A percentile compares a stretch with the other conserved stretches of the same genome.
Evolutionary conservation across 441 rosid genomes (phyloP).

Genomic region (Pelargonium fulgidum): DNA sequence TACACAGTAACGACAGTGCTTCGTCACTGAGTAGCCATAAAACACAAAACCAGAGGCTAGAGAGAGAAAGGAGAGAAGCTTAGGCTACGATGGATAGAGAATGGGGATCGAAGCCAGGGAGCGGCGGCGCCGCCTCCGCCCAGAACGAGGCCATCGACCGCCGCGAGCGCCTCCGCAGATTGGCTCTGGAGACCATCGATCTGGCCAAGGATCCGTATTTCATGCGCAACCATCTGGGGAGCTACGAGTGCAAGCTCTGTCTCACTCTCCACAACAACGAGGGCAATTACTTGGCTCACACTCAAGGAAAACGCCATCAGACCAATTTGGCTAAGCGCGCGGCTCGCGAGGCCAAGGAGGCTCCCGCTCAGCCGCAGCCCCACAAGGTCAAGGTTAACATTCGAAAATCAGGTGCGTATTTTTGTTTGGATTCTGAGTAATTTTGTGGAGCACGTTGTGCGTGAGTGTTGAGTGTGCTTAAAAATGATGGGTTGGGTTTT

Average conservation of each 20-base stretch:
- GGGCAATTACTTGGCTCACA: slow-evolving; percentile 93
- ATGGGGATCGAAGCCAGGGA: slow-evolving; percentile 97
- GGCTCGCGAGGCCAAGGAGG: slow-evolving; percentile 86
- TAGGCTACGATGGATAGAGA: slow-evolving; percentile 61
- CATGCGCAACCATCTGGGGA: slow-evolving; percentile 97
- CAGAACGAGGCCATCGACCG: slow-evolving; percentile 93
- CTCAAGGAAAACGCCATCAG: slow-evolving; percentile 94
- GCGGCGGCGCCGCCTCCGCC: slow-evolving; percentile 94
- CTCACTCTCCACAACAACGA: slow-evolving; percentile 93
- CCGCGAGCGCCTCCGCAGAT: slow-evolving; percentile 90
- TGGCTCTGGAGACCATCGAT: slow-evolving; percentile 93
- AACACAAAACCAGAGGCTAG: background rate
- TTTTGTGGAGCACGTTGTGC: too few relatives aligned
- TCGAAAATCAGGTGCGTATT: slow-evolving; percentile 56
- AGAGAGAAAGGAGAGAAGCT: background rate
- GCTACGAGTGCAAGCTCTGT: slow-evolving; percentile 95
- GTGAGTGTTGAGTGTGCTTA: too few relatives aligned
- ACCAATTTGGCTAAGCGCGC: slow-evolving; percentile 93
- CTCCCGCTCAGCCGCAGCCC: slow-evolving; percentile 87
- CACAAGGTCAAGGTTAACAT: slow-evolving; percentile 77
- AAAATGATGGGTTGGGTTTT: too few relatives aligned
- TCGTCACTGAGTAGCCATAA: too few relatives aligned
- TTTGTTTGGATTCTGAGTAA: background rate
- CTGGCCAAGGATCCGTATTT: slow-evolving; percentile 93
- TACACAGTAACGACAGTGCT: too few relatives aligned